Base-by-base conservation (phyloP, 2,329 filamentous ascomycete species). In the Calonectria pseudoreteaudii region DNA sequence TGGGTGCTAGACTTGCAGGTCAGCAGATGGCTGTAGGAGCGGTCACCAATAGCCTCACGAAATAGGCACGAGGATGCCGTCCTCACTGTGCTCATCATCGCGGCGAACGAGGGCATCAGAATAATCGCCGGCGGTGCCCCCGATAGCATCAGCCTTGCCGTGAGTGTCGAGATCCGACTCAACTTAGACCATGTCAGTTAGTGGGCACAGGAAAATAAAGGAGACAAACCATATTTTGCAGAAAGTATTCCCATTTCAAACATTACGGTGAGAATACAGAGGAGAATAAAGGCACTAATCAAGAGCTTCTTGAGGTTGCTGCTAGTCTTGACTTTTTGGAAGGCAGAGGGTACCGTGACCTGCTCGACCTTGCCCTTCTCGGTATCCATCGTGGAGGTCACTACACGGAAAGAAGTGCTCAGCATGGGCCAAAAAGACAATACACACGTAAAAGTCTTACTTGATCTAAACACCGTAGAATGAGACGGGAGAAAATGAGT, bases 191-290 rank as follows among this genome's bases (percentile, higher is more conserved):
- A 28, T 50, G 30, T 77, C 74, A 69, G 31, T 65, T 53, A 10
- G 36, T 14, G 16, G 28, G n/a, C 47, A 44, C 41, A n/a, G n/a
- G 41, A 41, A n/a, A 23, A 20, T 3, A 28, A 18, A 30, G 52
- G 49, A 16, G 26, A 58, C 77, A 28, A 77, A 84, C 82, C 77
- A 67, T 79, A 83, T 52, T 71, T 36, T 68, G 80, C 77, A 30
- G 79, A 79, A 50, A 83, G 47, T 44, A 84, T 44, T 18, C 81
- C 80, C 58, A 83, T 78, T 31, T 78, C 80, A 74, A 84, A 81
- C 75, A 83, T 77, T 66, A 76, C 52, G 28, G 72, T 68, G 28
- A 80, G 56, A n/a, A 81, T 50, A 62, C 66, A 72, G 16, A 72
- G 31, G 7, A 75, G 30, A 38, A 77, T 14, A 36, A 75, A 28